Conservation (phyloP, 176 grass and related monocot genomes). For the Lolium rigidum region DNA sequence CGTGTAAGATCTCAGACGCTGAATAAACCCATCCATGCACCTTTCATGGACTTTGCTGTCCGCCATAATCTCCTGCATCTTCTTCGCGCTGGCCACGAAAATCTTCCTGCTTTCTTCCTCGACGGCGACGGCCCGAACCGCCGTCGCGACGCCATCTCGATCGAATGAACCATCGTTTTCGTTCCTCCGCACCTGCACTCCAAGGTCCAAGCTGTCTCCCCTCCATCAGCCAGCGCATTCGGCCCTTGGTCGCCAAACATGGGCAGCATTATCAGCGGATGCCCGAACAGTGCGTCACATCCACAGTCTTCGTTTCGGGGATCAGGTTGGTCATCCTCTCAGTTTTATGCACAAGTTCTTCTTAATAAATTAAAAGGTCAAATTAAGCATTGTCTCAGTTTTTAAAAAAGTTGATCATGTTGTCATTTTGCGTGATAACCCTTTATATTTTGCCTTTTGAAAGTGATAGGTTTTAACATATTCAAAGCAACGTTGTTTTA, state of each 20-base stretch:
- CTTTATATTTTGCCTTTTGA: too few species aligned
- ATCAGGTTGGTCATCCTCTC: too few species aligned
- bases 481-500: too few species aligned
- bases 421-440: too few species aligned
- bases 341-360: too few species aligned
- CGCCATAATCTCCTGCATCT: conserved; percentile 34
- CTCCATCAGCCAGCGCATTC: neutral
- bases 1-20: neutral
- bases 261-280: conserved; percentile 50
- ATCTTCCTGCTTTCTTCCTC: conserved; percentile 44
- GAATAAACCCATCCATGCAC: conserved; percentile 47
- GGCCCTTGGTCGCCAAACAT: conserved; percentile 35
- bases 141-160: conserved; percentile 27
- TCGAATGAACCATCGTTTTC: conserved; percentile 33
- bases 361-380: too few species aligned
- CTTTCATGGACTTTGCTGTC: conserved; percentile 16
- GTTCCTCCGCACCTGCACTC: conserved; percentile 36
- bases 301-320: too few species aligned
- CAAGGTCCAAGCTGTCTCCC: neutral
- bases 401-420: too few species aligned
- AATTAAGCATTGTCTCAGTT: too few species aligned
- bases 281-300: conserved; percentile 28
- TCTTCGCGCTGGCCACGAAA: conserved; percentile 31
- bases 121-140: conserved; percentile 32
- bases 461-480: too few species aligned